Evolutionary conservation across 805 yeast species (phyloP).

Genomic region (Candida berthetii): DNA sequence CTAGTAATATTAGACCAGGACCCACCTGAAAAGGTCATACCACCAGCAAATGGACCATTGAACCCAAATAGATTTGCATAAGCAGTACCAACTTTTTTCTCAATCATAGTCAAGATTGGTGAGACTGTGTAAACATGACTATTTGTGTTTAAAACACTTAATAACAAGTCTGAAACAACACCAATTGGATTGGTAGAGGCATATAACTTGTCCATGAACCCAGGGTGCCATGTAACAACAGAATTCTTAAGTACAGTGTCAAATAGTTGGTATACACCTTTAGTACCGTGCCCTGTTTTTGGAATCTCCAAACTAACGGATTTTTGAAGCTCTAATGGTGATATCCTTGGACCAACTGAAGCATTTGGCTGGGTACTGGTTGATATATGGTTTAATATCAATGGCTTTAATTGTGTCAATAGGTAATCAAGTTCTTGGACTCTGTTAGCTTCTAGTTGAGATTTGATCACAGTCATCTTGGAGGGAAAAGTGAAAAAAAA

Average conservation of each 20-base stretch:
- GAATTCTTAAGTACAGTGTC: conserved; percentile 58
- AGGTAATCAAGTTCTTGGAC: conserved; percentile 51
- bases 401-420: conserved; percentile 42
- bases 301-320: conserved; percentile 29
- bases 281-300: conserved; percentile 30
- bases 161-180: conserved; percentile 60
- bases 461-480: background rate
- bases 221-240: conserved; percentile 83
- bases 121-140: conserved; percentile 84
- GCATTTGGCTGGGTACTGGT: conserved; percentile 35
- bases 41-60: conserved; percentile 54
- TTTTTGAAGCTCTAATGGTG: conserved; percentile 41
- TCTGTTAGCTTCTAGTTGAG: conserved; percentile 39
- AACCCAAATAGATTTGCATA: conserved; percentile 68
- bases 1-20: conserved; percentile 82
- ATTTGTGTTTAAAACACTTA: conserved; percentile 72
- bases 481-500: no score
- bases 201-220: conserved; percentile 77
- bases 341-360: conserved; percentile 44
- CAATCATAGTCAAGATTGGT: conserved; percentile 73
- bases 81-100: conserved; percentile 56
- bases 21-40: conserved; percentile 82
- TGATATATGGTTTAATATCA: conserved; percentile 49
- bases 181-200: conserved; percentile 88
- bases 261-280: conserved; percentile 41